Conservation (phyloP, 2,329 filamentous ascomycete species). For the Calonectria pauciramosa region DNA sequence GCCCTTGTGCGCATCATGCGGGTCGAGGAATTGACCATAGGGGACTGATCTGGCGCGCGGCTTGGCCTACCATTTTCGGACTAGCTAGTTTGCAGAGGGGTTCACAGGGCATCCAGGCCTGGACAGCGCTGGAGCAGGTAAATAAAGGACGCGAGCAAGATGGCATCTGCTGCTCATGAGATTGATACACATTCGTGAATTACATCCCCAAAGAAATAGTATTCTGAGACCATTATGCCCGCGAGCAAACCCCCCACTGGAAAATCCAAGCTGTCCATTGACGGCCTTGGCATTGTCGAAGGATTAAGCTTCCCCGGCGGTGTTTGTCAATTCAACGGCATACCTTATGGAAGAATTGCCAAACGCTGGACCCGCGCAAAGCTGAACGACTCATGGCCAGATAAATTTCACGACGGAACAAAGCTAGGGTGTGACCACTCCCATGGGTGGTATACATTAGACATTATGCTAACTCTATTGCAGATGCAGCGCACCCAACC, state of each 20-base stretch:
- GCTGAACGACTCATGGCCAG: slow-evolving; percentile 18
- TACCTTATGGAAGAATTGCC: slow-evolving; percentile 28
- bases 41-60: not conserved
- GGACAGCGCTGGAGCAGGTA: not conserved
- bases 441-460: accelerated
- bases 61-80: not conserved
- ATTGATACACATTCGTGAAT: not conserved
- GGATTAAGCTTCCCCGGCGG: slow-evolving; percentile 23
- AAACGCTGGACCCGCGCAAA: slow-evolving; percentile 35
- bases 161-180: not conserved
- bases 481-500: slow-evolving; percentile 32
- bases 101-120: not conserved
- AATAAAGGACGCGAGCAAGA: not conserved
- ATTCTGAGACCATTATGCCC: not conserved
- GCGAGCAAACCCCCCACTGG: slow-evolving; percentile 12
- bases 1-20: not conserved
- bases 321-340: slow-evolving; percentile 31
- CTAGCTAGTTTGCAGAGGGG: not conserved
- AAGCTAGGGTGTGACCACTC: slow-evolving; percentile 19
- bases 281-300: slow-evolving; percentile 6
- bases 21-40: not conserved
- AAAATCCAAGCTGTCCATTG: not conserved
- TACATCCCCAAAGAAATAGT: not conserved
- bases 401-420: slow-evolving; percentile 29
- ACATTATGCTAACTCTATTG: not conserved